These are phyloP conservation scores for Piromyces finnis DNA, from an alignment of 192 early-diverging fungal species.

Conservation along the genomic window DNA sequence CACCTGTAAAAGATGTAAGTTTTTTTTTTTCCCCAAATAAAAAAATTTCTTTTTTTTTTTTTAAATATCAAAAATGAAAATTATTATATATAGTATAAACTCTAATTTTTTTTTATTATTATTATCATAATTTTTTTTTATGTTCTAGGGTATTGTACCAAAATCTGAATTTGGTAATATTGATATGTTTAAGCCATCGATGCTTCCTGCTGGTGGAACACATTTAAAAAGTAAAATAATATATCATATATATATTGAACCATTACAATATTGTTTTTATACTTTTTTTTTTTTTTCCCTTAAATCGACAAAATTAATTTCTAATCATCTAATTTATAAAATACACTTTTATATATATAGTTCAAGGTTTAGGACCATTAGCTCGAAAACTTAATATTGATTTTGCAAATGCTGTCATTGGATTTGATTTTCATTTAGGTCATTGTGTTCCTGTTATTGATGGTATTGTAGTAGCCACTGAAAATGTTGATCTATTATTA, in stretches of 20 bases:
- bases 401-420: constrained; percentile 68
- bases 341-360: constrained; percentile 2
- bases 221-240: constrained; percentile 28
- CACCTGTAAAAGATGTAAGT: constrained; percentile 41
- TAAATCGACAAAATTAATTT: background rate
- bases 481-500: constrained; percentile 30
- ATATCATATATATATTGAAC: background rate
- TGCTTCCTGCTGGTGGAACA: constrained; percentile 65
- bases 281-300: no score
- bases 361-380: constrained; percentile 34
- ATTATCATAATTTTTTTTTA: no score
- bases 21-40: no score
- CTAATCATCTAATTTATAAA: background rate
- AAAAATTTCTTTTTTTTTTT: no score
- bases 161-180: constrained; percentile 66
- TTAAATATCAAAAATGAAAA: no score
- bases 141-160: constrained; percentile 67
- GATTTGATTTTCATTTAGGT: constrained; percentile 48
- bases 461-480: constrained; percentile 50
- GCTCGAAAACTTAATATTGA: constrained; percentile 63
- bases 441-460: constrained; percentile 35
- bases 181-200: constrained; percentile 62
- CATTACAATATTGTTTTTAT: no score
- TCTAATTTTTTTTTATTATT: no score
- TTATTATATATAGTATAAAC: no score